Evolutionary conservation across 1,139 yeast species (phyloP).

Genomic region (Ogataea hybrid): DNA sequence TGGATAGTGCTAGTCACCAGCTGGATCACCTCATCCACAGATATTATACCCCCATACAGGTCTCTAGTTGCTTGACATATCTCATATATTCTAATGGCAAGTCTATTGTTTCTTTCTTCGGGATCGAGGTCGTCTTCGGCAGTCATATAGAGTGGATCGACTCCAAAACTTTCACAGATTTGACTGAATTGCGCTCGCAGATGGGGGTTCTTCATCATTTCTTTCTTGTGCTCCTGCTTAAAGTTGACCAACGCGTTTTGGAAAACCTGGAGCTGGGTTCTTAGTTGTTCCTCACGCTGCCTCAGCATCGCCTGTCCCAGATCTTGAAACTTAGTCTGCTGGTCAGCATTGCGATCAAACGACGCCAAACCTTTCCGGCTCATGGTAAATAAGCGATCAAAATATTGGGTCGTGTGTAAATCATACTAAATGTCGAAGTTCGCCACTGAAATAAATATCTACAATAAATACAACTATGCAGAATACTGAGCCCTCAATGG

Average conservation of each 20-base stretch:
- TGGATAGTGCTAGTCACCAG: slow-evolving; percentile 34
- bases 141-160: slow-evolving; percentile 69
- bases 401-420: slow-evolving; percentile 10
- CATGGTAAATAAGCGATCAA: slow-evolving; percentile 11
- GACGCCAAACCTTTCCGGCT: slow-evolving; percentile 29
- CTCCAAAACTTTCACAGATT: slow-evolving; percentile 75
- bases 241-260: slow-evolving; percentile 59
- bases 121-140: slow-evolving; percentile 19
- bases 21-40: slow-evolving; percentile 54
- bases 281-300: slow-evolving; percentile 48
- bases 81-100: slow-evolving; percentile 73
- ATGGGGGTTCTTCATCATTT: slow-evolving; percentile 60
- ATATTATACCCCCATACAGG: slow-evolving; percentile 76
- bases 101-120: slow-evolving; percentile 60
- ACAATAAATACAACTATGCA: slow-evolving; percentile 4
- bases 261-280: slow-evolving; percentile 58
- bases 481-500: slow-evolving; percentile 3
- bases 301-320: slow-evolving; percentile 35
- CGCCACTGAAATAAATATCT: slow-evolving; percentile 12
- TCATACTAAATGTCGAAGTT: slow-evolving; percentile 8
- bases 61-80: slow-evolving; percentile 68
- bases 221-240: slow-evolving; percentile 62
- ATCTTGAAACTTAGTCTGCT: slow-evolving; percentile 28
- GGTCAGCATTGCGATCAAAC: slow-evolving; percentile 19
- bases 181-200: slow-evolving; percentile 69